These are phyloP conservation scores for Nakataea oryzae DNA, from an alignment of 2,329 filamentous ascomycete genomes.

Conservation along the genomic window DNA sequence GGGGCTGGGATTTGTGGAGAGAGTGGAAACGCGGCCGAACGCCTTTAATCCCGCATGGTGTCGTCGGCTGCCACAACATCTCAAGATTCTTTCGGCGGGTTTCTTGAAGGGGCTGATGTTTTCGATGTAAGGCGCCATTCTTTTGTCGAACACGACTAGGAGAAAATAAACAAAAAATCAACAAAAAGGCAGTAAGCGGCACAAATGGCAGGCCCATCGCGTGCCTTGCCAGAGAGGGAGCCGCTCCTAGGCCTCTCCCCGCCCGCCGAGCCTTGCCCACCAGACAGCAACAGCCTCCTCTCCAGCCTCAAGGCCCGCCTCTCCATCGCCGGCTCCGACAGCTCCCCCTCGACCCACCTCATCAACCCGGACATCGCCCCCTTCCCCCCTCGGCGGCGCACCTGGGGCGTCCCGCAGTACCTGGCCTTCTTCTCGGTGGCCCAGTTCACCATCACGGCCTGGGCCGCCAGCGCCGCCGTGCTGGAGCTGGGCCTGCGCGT, in stretches of 20 bases:
- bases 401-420: constrained; percentile 4
- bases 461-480: constrained; percentile 7
- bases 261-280: too few relatives aligned
- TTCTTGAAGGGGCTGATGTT: too few relatives aligned
- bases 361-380: constrained; percentile 12
- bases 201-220: neutral
- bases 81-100: too few relatives aligned
- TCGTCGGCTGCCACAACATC: too few relatives aligned
- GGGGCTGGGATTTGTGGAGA: neutral
- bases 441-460: constrained; percentile 8
- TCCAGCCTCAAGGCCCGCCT: neutral
- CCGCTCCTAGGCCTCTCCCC: neutral
- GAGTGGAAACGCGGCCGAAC: neutral
- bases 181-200: neutral
- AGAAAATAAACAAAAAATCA: too few relatives aligned
- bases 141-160: too few relatives aligned
- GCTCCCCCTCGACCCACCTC: constrained; percentile 3
- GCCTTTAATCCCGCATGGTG: neutral
- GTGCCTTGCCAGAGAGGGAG: neutral
- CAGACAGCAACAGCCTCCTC: neutral
- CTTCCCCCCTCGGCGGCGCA: constrained; percentile 9
- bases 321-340: neutral
- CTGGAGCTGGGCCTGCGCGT: constrained; percentile 8
- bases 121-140: too few relatives aligned
- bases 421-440: constrained; percentile 1